These are phyloP conservation scores for Camelina laxa DNA, from an alignment of 345 rosid species.

Conservation along the genomic window DNA sequence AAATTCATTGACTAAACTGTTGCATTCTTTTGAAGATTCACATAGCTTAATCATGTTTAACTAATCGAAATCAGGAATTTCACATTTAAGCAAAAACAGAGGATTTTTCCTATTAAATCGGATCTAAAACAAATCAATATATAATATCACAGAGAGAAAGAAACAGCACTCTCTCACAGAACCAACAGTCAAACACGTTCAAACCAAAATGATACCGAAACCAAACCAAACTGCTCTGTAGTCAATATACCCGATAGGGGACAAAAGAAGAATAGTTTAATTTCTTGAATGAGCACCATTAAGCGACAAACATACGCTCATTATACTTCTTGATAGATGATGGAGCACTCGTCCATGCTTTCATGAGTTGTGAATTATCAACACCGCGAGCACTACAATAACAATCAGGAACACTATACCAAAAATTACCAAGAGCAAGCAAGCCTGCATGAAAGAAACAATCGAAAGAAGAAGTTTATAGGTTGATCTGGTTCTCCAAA, in stretches of 20 bases:
- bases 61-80: background rate
- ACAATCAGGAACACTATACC: slow-evolving; percentile 89
- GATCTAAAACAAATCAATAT: slow-evolving; percentile 9
- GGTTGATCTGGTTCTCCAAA: background rate
- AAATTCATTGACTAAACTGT: too few species aligned
- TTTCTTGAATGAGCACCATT: background rate
- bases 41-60: too few species aligned
- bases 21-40: too few species aligned
- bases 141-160: slow-evolving; percentile 18
- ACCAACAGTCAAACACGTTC: slow-evolving; percentile 16
- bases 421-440: slow-evolving; percentile 95
- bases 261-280: background rate
- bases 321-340: slow-evolving; percentile 28
- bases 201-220: slow-evolving; percentile 13
- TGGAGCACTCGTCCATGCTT: slow-evolving; percentile 20
- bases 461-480: slow-evolving; percentile 7
- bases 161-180: slow-evolving; percentile 10
- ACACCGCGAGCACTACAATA: slow-evolving; percentile 77
- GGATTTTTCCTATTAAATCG: background rate
- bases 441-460: slow-evolving; percentile 55
- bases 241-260: background rate
- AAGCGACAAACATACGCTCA: slow-evolving; percentile 12
- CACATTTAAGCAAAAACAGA: slow-evolving; percentile 2
- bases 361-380: slow-evolving; percentile 38
- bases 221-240: too few species aligned